Percentiles rank a stretch among this genome's conserved stretches.
These are phyloP conservation scores for Boletus pseudopeckii DNA, from an alignment of 768 basidiomycete species.

Conservation along the genomic window DNA sequence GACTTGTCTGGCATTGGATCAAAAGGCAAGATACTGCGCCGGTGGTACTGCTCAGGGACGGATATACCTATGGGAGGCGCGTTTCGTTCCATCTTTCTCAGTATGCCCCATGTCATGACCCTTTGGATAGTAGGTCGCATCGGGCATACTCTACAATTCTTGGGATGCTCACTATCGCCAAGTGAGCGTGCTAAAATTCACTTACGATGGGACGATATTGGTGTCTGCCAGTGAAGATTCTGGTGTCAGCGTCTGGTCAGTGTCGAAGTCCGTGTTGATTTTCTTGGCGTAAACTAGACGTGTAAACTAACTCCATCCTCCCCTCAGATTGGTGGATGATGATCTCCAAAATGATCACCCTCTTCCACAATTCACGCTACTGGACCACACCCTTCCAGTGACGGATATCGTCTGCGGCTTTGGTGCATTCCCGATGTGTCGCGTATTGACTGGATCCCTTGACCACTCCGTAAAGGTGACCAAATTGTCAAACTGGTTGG, in stretches of 20 bases:
- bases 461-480: constrained; percentile 91
- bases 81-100: constrained; percentile 27
- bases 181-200: constrained; percentile 80
- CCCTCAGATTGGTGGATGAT: constrained; percentile 67
- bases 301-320: constrained; percentile 9
- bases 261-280: constrained; percentile 63
- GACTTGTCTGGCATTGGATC: constrained; percentile 73
- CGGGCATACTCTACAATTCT: constrained; percentile 88
- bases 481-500: constrained; percentile 10
- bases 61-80: constrained; percentile 94
- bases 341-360: constrained; percentile 71
- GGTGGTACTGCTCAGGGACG: constrained; percentile 87
- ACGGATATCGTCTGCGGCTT: constrained; percentile 79
- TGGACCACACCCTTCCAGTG: constrained; percentile 91
- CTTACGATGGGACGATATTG: constrained; percentile 74
- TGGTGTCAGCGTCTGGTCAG: constrained; percentile 82
- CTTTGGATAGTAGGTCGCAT: constrained; percentile 60
- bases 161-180: constrained; percentile 97
- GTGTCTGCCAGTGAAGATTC: constrained; percentile 91
- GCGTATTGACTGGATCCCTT: constrained; percentile 74
- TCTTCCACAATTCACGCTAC: constrained; percentile 72
- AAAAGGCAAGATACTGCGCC: constrained; percentile 71
- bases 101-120: constrained; percentile 11
- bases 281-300: constrained; percentile 1
- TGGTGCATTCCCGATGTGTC: constrained; percentile 73